Evolutionary conservation across 164 flowering plant species (phyloP).

Genomic region (Saururus chinensis): DNA sequence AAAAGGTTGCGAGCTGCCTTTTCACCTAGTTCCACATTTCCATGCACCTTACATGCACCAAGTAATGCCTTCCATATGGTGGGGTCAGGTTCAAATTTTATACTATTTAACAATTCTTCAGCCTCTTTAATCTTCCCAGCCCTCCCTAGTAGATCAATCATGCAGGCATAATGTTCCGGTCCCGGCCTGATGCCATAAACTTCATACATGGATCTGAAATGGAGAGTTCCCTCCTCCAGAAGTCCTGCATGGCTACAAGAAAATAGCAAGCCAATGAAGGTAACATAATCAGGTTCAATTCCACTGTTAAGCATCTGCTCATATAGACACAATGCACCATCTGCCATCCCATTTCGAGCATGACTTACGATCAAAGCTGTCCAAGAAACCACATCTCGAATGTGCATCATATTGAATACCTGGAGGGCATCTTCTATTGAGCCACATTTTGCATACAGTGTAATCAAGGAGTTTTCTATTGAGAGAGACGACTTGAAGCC

Average conservation of each 20-base stretch:
- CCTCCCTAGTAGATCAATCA: conserved; percentile 76
- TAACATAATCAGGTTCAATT: conserved; percentile 53
- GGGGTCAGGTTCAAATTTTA: conserved; percentile 59
- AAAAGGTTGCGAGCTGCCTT: conserved; percentile 63
- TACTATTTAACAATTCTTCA: conserved; percentile 38
- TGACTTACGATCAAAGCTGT: conserved; percentile 71
- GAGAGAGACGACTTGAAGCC: conserved; percentile 45
- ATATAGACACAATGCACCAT: conserved; percentile 41
- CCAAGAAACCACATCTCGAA: conserved; percentile 63
- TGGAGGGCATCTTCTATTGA: conserved; percentile 51
- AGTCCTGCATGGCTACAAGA: conserved; percentile 89
- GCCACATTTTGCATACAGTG: conserved; percentile 81
- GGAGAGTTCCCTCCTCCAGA: conserved; percentile 36
- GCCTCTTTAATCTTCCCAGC: conserved; percentile 67
- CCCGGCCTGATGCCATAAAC: conserved; percentile 59
- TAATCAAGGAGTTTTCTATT: conserved; percentile 58
- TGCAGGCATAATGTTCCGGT: conserved; percentile 71
- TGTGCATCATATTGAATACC: conserved; percentile 45
- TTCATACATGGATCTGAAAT: conserved; percentile 53
- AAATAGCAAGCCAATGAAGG: conserved; percentile 71
- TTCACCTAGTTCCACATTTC: conserved; percentile 49
- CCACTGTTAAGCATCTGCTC: conserved; percentile 55
- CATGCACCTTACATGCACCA: conserved; percentile 56
- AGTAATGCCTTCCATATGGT: conserved; percentile 83
- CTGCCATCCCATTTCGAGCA: conserved; percentile 67